Conservation (phyloP, 441 rosid species). For the Gossypium aridum region DNA sequence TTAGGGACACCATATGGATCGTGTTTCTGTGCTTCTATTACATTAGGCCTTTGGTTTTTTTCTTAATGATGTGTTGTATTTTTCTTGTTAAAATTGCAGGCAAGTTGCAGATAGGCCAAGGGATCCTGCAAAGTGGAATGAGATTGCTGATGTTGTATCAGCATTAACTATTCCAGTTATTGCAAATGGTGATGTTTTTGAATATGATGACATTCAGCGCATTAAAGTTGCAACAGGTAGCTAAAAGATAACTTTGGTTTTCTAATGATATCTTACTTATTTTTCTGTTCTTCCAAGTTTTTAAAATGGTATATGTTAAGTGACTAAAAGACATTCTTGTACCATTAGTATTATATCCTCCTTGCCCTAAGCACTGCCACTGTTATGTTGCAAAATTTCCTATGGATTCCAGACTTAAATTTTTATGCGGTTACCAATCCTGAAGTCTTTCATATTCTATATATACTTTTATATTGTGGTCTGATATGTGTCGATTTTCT, state of each 20-base stretch:
- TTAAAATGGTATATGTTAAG: neutral
- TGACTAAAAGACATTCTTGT: neutral
- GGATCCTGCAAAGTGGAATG: constrained; percentile 92
- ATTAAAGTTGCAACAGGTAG: constrained; percentile 74
- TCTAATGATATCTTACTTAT: neutral
- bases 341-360: neutral
- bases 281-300: neutral
- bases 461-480: neutral
- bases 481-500: neutral
- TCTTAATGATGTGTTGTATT: constrained; percentile 1
- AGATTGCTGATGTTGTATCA: constrained; percentile 72
- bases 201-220: constrained; percentile 52
- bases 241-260: neutral
- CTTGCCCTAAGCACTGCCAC: neutral
- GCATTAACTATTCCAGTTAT: constrained; percentile 82
- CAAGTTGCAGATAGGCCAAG: constrained; percentile 79
- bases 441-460: neutral
- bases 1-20: constrained; percentile 12
- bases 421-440: neutral
- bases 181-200: constrained; percentile 92
- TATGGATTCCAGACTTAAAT: neutral
- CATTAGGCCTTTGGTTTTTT: neutral
- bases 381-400: neutral
- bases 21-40: neutral
- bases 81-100: constrained; percentile 35